Base-by-base conservation (phyloP, 129 eudicot genomes). In the Tagetes erecta region DNA sequence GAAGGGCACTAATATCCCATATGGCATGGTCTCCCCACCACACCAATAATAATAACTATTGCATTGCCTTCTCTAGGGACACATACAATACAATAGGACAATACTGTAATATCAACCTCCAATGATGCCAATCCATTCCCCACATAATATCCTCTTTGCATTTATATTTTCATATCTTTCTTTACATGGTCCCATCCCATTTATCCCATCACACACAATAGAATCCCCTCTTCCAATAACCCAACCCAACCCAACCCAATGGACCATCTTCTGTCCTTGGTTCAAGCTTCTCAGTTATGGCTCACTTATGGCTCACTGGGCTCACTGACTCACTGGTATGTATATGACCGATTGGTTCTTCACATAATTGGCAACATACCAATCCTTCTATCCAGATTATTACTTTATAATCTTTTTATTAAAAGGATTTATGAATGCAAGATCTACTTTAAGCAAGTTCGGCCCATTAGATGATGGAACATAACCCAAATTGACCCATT, bases 21-120 rank as follows among this genome's bases (percentile, higher is more conserved):
- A 81, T 45, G 84, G 73, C 74, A 72, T 82, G 92, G 89, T 80
- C 49, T 69, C 86, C 86, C 84, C 84, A 77, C 81, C 75, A 66
- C 71, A 49, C 12, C 87, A 85, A 78, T 82, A 72, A 82, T 82
- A 76, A 65, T 67, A 20, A 20, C 27, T 20, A 20, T 20, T 20
- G 27, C 63, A 55, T 57, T 70, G 57, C 84, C 41, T 49, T 59
- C 64, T 81, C 51, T 35, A 50, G 49, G 78, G 78, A 78, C 81
- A 70, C 76, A 47, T 68, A 66, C 71, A 63, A 47, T 68, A 66
- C 71, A 63, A 76, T 49, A 81, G 62, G 85, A 71, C 80, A 76
- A 67, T 72, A 53, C 68, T 58, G 59, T 64, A 76, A 81, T 75
- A 76, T 63, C 81, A 76, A 20, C 49, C 84, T 76, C 80, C 84